A percentile compares a stretch with the other conserved stretches of the same genome.
phyloP scores from a whole-genome alignment of 1,139 yeast species.

The Oligophagozyma castellii region DNA sequence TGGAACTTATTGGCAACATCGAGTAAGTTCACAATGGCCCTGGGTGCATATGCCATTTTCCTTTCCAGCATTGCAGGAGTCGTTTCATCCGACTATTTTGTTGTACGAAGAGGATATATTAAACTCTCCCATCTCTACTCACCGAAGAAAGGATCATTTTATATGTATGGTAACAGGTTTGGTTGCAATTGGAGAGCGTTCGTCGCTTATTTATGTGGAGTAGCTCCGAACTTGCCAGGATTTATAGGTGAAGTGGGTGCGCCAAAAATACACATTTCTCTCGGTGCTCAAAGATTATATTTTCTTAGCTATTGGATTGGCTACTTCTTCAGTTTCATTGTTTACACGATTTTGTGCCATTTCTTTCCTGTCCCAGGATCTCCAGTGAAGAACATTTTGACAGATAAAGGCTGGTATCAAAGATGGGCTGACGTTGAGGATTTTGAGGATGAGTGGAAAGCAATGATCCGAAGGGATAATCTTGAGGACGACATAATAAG shows the following conservation, averaged over 20 bases:
- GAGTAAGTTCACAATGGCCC: conserved; percentile 66
- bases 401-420: conserved; percentile 51
- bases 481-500: neutral
- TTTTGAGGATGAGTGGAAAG: conserved; percentile 34
- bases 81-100: conserved; percentile 60
- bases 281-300: conserved; percentile 62
- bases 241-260: conserved; percentile 72
- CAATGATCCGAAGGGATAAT: neutral
- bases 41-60: conserved; percentile 79
- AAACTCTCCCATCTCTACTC: conserved; percentile 51
- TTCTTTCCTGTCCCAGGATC: conserved; percentile 48
- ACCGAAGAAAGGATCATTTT: conserved; percentile 31
- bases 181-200: conserved; percentile 80
- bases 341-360: conserved; percentile 37
- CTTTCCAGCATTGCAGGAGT: conserved; percentile 81
- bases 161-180: conserved; percentile 39
- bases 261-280: conserved; percentile 40
- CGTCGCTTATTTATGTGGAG: conserved; percentile 58
- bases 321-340: conserved; percentile 40
- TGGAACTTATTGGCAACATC: conserved; percentile 74
- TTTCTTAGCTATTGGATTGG: conserved; percentile 67
- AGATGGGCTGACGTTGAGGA: conserved; percentile 45
- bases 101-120: conserved; percentile 61
- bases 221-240: conserved; percentile 74
- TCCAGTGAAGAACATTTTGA: conserved; percentile 36